A percentile compares a stretch with the other conserved stretches of the same genome.
phyloP scores from a whole-genome alignment of 2,329 filamentous ascomycete species.

The Cercospora zeina region DNA sequence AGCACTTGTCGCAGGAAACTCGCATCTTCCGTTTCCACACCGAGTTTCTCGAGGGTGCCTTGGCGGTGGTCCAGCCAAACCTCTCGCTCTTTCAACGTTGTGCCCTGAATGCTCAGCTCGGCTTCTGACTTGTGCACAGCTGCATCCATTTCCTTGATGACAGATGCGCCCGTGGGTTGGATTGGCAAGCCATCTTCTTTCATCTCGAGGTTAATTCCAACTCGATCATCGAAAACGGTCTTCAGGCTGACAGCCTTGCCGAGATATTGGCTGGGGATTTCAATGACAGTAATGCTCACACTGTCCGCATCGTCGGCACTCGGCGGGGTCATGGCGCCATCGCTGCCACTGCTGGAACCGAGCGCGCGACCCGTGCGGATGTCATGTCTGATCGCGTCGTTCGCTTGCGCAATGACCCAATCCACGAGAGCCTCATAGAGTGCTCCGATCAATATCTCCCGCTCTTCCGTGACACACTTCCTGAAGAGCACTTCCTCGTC shows the following conservation, averaged over 20 bases:
- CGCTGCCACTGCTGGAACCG: constrained; percentile 66
- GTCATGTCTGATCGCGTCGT: constrained; percentile 76
- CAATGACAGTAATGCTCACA: constrained; percentile 83
- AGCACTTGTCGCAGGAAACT: constrained; percentile 80
- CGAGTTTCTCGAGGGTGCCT: constrained; percentile 80
- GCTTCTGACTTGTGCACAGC: constrained; percentile 74
- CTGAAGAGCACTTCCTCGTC: constrained; percentile 78
- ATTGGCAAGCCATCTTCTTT: constrained; percentile 90
- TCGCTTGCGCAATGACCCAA: constrained; percentile 88
- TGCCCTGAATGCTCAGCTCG: constrained; percentile 73
- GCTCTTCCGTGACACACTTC: constrained; percentile 80
- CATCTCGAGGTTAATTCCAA: constrained; percentile 96
- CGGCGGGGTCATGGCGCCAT: constrained; percentile 62
- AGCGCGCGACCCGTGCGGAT: constrained; percentile 66
- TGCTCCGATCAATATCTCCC: constrained; percentile 76
- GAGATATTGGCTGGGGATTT: constrained; percentile 75
- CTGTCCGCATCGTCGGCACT: constrained; percentile 71
- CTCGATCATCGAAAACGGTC: constrained; percentile 86
- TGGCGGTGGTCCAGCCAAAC: constrained; percentile 79
- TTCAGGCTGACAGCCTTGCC: constrained; percentile 88
- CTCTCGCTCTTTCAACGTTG: constrained; percentile 70
- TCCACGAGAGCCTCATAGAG: constrained; percentile 94
- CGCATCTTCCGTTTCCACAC: constrained; percentile 75
- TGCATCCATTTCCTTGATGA: constrained; percentile 82
- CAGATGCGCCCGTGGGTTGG: constrained; percentile 70